Evolutionary conservation across 768 basidiomycete species (phyloP), one percentile per base, ranked within the genome.

Genomic region (Macrolepiota dolichaula): DNA sequence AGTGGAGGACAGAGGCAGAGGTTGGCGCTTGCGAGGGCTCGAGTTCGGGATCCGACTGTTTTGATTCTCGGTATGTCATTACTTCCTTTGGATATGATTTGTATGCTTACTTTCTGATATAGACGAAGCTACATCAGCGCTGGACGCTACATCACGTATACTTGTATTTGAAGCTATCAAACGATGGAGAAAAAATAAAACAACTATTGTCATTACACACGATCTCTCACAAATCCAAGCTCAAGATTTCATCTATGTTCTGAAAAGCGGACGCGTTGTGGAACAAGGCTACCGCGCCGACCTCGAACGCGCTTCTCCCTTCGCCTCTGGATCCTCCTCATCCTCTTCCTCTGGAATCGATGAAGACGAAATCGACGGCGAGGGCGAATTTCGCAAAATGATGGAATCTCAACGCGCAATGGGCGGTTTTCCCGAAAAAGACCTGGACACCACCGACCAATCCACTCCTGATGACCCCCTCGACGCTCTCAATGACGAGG

Each of bases 1-100:
- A 94, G 91, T 64, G 96, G 96, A 13, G 96, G 96, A 2, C 97
- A 98, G 79, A 85, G 85, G 66, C 96, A 99, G 76, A 75, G 96
- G 9, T 70, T 99, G 29, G 92, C 93, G 6, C 86, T 99, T 60
- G 96, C 96, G 0, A 77, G 96, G 53, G 96, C 93, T 1, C 81
- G 85, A 61, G 74, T 98, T 57, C 78, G 95, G 53, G 85, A 98
- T 72, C 96, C 96, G 3, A 85, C 86, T 0, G 88, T 98, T 5
- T 77, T 98, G 63, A 89, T 99, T 68, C 88, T 98, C 42, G 95
- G 96, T 96, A 61, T 51, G 89, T 82, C 35, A 50, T 37, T 4
- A 51, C 15, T 59, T 64, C 47, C 52, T 15, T 25, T 52, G 27
- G 55, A 17, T 27, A 10, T 4, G 29, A 51, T 53, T 7, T 42